A percentile compares a stretch with the other conserved stretches of the same genome.
Evolutionary conservation across 2,329 filamentous ascomycete species (phyloP).

Genomic region (Parasarocladium wereldwijsianum): DNA sequence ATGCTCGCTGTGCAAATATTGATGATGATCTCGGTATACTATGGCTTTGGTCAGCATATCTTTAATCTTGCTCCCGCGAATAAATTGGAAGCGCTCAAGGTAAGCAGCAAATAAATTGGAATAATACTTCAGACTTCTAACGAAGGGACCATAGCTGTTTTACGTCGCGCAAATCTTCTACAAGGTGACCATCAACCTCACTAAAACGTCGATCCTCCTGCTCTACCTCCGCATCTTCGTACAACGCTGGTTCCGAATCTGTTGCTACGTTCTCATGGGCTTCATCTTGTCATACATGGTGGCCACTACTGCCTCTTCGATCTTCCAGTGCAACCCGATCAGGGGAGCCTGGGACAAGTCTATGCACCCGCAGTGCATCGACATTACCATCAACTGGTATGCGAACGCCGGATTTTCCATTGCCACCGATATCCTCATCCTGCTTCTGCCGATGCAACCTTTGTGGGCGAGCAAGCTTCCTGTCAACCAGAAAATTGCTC

Average conservation of each 20-base stretch:
- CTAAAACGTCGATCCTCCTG: slow-evolving; percentile 35
- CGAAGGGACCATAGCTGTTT: slow-evolving; percentile 22
- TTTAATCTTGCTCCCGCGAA: slow-evolving; percentile 17
- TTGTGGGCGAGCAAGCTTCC: slow-evolving; percentile 29
- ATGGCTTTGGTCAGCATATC: slow-evolving; percentile 28
- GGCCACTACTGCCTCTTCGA: slow-evolving; percentile 26
- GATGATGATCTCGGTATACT: slow-evolving; percentile 24
- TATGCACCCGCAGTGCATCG: slow-evolving; percentile 27
- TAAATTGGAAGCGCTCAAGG: slow-evolving; percentile 21
- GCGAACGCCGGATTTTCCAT: slow-evolving; percentile 33
- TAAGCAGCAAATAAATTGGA: slow-evolving; percentile 7
- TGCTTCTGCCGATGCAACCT: slow-evolving; percentile 30
- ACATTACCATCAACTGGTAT: slow-evolving; percentile 30
- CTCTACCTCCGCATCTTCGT: slow-evolving; percentile 40
- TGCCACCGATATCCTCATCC: slow-evolving; percentile 27
- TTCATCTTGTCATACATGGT: slow-evolving; percentile 30
- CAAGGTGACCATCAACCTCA: slow-evolving; percentile 37
- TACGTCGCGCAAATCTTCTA: slow-evolving; percentile 37
- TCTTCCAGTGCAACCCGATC: slow-evolving; percentile 36
- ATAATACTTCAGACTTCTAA: not conserved
- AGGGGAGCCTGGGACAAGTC: slow-evolving; percentile 28
- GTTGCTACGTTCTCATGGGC: slow-evolving; percentile 24
- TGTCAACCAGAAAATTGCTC: slow-evolving; percentile 21
- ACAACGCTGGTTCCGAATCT: slow-evolving; percentile 26
- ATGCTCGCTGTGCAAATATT: slow-evolving; percentile 20